Evolutionary conservation across 768 basidiomycete genomes (phyloP), one percentile per base, ranked within the genome.

Genomic region (Collybia sordida): DNA sequence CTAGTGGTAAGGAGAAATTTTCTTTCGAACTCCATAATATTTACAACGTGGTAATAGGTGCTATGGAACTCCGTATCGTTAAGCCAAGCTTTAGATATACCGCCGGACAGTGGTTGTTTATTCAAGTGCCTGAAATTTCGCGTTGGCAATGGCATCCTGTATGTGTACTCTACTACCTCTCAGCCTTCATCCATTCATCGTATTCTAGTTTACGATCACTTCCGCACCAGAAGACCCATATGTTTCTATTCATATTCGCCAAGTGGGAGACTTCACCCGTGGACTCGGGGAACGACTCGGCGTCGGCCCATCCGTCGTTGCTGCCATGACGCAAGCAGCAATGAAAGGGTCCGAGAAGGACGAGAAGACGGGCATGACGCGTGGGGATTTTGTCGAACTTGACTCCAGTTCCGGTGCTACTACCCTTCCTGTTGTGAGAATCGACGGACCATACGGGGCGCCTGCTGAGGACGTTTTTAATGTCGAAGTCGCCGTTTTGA

Each of bases 191-290:
- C 31, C 34, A 56, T 42, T 18, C 6, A 42, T 21, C 34, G 52
- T 18, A 45, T 42, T 7, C 18, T 59, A 93, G 89, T 95, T 96
- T 70, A 94, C 93, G 34, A 95, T 95, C 71, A 93, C 93, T 0
- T 95, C 93, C 34, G 92, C 94, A 12, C 94, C 94, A 3, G 92
- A 94, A 58, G 95, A 97, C 60, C 89, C 93, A 2, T 96, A 92
- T 64, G 81, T 97, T 39, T 93, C 91, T 21, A 68, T 96, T 45
- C 94, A 97, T 66, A 88, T 98, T 60, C 90, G 93, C 65, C 93
- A 96, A 74, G 93, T 90, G 40, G 93, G 93, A 53, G 91, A 94
- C 67, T 93, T 81, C 72, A 93, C 93, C 3, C 79, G 79, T 36
- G 85, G 79, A 18, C 84, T 98, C 23, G 95, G 92, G 23, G 86